These are phyloP conservation scores for Monosporascus ibericus DNA, from an alignment of 2,329 filamentous ascomycete species.

Conservation along the genomic window DNA sequence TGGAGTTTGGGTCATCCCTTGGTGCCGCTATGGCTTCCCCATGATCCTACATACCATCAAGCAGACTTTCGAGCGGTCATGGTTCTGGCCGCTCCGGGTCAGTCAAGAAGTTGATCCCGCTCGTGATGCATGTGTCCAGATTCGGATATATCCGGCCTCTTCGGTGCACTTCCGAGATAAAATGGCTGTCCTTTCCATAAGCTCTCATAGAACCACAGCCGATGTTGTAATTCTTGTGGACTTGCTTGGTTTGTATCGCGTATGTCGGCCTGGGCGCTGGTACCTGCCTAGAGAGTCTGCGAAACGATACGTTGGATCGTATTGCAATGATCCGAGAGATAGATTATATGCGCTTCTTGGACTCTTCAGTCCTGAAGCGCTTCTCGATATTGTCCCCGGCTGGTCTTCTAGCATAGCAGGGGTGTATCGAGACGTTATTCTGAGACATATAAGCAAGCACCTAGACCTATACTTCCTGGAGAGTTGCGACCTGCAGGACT, in stretches of 20 bases:
- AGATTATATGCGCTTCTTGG: not conserved
- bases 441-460: not conserved
- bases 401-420: not conserved
- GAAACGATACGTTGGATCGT: not conserved
- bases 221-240: too few species aligned
- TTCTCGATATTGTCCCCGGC: not conserved
- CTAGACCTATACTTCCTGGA: not conserved
- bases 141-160: not conserved
- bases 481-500: not conserved
- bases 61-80: not conserved
- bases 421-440: not conserved
- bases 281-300: not conserved
- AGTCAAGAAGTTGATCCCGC: not conserved
- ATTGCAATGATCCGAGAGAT: not conserved
- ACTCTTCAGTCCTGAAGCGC: not conserved
- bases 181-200: not conserved
- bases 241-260: too few species aligned
- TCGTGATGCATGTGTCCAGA: not conserved
- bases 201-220: not conserved
- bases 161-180: not conserved
- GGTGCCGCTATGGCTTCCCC: not conserved
- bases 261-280: not conserved
- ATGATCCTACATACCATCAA: not conserved
- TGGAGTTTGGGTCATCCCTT: not conserved
- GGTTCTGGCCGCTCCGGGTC: not conserved